Evolutionary conservation across 805 yeast species (phyloP), one percentile per base, ranked within the genome.

Genomic region (Lipomyces kockii): DNA sequence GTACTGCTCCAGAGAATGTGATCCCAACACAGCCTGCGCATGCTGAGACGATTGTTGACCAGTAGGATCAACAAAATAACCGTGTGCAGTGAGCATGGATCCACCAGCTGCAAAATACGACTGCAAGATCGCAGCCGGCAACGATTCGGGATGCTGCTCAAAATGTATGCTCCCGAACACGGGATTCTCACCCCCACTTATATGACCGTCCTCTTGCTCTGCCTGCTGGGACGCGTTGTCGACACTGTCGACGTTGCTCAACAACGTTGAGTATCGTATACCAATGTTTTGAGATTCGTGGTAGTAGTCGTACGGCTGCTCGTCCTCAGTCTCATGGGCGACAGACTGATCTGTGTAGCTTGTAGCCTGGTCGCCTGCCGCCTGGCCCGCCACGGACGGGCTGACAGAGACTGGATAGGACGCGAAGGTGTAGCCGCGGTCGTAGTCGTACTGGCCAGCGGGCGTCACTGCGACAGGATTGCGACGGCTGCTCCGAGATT

Each of bases 261-360:
- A 43, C 20, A 43, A 22, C 2, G 49, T 17, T 17, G 49, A 43
- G 12, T 43, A 43, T 43, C 20, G 49, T 17, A 17, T 43, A 6
- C 49, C 49, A 17, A 43, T 22, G 49, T 6, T 43, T 7, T 14
- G 49, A 12, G 20, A 17, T 17, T n/a, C 49, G 22, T 12, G 49
- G 49, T 43, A 43, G 49, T 43, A 43, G 49, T 17, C 20, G 49
- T 43, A 43, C 49, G 49, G 49, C 49, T 43, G 49, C 49, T 43
- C 49, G 20, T 43, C 49, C 49, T 11, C 22, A 17, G 49, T 43
- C 49, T 43, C 49, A 37, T 37, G 39, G 39, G 39, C 39, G 39
- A 37, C 39, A 37, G 39, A 37, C 39, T 37, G 39, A 8, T 9
- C 39, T 37, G 39, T 37, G 39, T 37, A 37, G 39, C 39, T 11